Evolutionary conservation across 306 rosid species (phyloP).

Genomic region (Cicer arietinum): DNA sequence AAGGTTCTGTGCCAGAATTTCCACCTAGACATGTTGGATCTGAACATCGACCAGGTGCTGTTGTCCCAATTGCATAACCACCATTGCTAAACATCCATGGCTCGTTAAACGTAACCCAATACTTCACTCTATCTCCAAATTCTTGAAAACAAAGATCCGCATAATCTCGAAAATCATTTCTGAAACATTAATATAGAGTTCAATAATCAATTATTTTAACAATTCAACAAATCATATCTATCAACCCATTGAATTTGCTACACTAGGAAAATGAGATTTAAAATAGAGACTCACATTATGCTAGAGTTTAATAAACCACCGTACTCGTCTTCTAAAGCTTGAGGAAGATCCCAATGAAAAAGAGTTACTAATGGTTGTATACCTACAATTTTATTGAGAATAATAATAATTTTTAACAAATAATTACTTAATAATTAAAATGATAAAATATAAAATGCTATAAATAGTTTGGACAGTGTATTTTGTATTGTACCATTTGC

Average conservation of each 20-base stretch:
- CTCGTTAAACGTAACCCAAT: conserved; percentile 64
- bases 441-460: neutral
- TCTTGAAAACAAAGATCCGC: conserved; percentile 23
- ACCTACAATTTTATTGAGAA: conserved; percentile 17
- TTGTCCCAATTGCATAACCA: conserved; percentile 46
- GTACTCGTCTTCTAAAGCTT: conserved; percentile 55
- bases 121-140: conserved; percentile 60
- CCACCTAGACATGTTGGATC: too few species aligned
- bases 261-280: too few species aligned
- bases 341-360: conserved; percentile 66
- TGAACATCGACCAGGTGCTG: too few species aligned
- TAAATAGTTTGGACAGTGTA: neutral
- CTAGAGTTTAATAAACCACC: conserved; percentile 51
- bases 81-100: conserved; percentile 34
- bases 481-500: conserved; percentile 38
- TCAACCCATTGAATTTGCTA: too few species aligned
- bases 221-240: too few species aligned
- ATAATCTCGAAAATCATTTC: conserved; percentile 23
- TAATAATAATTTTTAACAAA: neutral
- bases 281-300: conserved; percentile 1
- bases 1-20: too few species aligned
- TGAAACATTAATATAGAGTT: neutral
- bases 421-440: too few species aligned
- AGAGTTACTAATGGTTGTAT: neutral
- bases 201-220: too few species aligned